phyloP scores from a whole-genome alignment of 2,329 filamentous ascomycete genomes.

The Neonectria sp. region DNA sequence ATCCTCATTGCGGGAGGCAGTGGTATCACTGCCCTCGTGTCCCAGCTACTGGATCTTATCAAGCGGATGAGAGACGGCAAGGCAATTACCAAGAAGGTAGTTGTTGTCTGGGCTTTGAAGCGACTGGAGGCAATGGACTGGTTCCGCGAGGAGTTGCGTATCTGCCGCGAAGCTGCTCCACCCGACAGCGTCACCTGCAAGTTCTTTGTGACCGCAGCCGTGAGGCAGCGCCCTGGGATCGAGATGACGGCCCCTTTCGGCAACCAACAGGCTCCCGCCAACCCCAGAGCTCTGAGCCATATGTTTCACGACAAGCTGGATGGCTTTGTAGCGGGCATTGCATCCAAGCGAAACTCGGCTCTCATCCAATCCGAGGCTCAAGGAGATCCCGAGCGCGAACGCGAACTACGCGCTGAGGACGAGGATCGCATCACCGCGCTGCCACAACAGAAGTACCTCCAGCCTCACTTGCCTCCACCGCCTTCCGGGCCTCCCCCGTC shows the following conservation, averaged over 20 bases:
- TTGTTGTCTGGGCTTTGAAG: constrained; percentile 95
- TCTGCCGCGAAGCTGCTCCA: constrained; percentile 91
- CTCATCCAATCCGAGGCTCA: constrained; percentile 86
- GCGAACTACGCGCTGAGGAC: constrained; percentile 84
- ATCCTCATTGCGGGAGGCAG: constrained; percentile 95
- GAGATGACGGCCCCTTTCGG: constrained; percentile 63
- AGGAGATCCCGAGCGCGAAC: constrained; percentile 84
- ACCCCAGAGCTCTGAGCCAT: constrained; percentile 75
- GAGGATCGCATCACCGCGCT: constrained; percentile 89
- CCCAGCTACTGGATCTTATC: constrained; percentile 92
- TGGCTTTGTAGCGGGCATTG: constrained; percentile 88
- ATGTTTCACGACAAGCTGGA: constrained; percentile 90
- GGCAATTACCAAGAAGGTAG: constrained; percentile 90
- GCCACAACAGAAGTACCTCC: constrained; percentile 77
- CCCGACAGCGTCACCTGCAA: constrained; percentile 92
- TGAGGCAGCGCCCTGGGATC: constrained; percentile 52
- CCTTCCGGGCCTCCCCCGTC: constrained; percentile 50
- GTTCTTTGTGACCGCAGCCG: constrained; percentile 90
- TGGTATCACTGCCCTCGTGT: constrained; percentile 93
- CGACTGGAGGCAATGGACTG: constrained; percentile 95
- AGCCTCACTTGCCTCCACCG: constrained; percentile 61
- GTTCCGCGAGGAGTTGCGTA: constrained; percentile 95
- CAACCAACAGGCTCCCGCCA: constrained; percentile 38
- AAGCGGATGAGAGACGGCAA: constrained; percentile 97
- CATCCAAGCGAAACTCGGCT: constrained; percentile 88